Conservation (phyloP, 2,329 filamentous ascomycete species). For the Aspergillus jensenii region DNA sequence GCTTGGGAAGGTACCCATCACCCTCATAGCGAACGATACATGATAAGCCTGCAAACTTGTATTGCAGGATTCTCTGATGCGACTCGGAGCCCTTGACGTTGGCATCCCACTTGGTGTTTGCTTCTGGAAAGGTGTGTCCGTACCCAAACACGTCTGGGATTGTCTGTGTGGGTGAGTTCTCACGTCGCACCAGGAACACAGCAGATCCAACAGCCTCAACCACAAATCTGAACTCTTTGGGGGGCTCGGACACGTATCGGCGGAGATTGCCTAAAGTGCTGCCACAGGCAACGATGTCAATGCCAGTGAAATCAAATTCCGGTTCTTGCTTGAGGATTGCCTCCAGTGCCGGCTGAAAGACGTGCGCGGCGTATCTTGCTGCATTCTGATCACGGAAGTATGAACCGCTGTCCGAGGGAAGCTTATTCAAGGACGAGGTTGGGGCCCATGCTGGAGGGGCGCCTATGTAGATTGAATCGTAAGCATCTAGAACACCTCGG, state of each 20-base stretch:
- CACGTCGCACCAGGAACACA: slow-evolving; percentile 63
- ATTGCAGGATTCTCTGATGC: slow-evolving; percentile 63
- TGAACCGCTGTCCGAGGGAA: slow-evolving; percentile 45
- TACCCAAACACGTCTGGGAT: slow-evolving; percentile 60
- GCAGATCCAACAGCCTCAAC: slow-evolving; percentile 58
- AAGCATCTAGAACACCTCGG: background rate
- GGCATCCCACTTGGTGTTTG: slow-evolving; percentile 63
- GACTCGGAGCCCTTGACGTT: slow-evolving; percentile 56
- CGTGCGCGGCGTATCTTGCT: slow-evolving; percentile 36
- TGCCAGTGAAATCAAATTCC: slow-evolving; percentile 28
- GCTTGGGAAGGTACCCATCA: slow-evolving; percentile 54
- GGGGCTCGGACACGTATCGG: slow-evolving; percentile 51
- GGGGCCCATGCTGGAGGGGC: slow-evolving; percentile 55
- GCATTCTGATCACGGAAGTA: slow-evolving; percentile 48
- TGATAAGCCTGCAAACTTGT: slow-evolving; percentile 55
- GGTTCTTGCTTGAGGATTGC: slow-evolving; percentile 43
- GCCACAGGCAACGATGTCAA: slow-evolving; percentile 61
- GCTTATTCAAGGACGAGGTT: slow-evolving; percentile 26
- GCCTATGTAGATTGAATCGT: slow-evolving; percentile 35
- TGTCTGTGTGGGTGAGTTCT: slow-evolving; percentile 58
- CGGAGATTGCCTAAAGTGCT: slow-evolving; percentile 64
- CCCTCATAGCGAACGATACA: slow-evolving; percentile 58
- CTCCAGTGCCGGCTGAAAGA: slow-evolving; percentile 47
- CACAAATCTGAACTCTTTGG: slow-evolving; percentile 57
- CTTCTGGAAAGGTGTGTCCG: slow-evolving; percentile 66